Conservation (phyloP, 1,139 yeast genomes). For the Yamadazyma siamensis region DNA sequence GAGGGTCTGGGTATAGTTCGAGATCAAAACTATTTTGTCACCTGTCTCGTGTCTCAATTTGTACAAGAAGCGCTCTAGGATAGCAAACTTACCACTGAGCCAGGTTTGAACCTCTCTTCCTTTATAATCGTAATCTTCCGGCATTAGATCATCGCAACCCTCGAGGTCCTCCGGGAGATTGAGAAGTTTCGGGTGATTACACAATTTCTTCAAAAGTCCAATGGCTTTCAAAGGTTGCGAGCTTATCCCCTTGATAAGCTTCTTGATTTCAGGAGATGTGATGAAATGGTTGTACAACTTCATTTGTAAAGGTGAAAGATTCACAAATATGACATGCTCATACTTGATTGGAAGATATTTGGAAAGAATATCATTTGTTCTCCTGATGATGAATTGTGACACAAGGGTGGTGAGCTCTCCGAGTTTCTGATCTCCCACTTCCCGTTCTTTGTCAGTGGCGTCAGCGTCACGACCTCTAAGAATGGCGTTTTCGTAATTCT, state of each 20-base stretch:
- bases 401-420: conserved; percentile 72
- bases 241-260: conserved; percentile 65
- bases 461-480: conserved; percentile 86
- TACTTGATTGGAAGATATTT: conserved; percentile 93
- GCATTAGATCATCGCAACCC: conserved; percentile 63
- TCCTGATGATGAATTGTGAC: conserved; percentile 84
- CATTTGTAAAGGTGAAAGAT: conserved; percentile 74
- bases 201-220: conserved; percentile 80
- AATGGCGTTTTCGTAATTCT: conserved; percentile 78
- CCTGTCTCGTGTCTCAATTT: conserved; percentile 77
- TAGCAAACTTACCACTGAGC: conserved; percentile 60
- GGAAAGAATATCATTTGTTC: conserved; percentile 92
- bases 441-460: conserved; percentile 78
- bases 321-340: conserved; percentile 92
- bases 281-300: conserved; percentile 70
- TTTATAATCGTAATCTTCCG: conserved; percentile 61
- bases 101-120: conserved; percentile 58
- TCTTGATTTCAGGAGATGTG: conserved; percentile 75
- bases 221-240: conserved; percentile 90
- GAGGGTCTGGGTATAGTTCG: conserved; percentile 90
- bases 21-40: conserved; percentile 90
- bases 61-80: conserved; percentile 70
- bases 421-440: conserved; percentile 68
- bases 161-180: conserved; percentile 73
- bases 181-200: conserved; percentile 89